phyloP scores from a whole-genome alignment of 2,329 filamentous ascomycete genomes.

The Paraphaeosphaeria sporulosa region DNA sequence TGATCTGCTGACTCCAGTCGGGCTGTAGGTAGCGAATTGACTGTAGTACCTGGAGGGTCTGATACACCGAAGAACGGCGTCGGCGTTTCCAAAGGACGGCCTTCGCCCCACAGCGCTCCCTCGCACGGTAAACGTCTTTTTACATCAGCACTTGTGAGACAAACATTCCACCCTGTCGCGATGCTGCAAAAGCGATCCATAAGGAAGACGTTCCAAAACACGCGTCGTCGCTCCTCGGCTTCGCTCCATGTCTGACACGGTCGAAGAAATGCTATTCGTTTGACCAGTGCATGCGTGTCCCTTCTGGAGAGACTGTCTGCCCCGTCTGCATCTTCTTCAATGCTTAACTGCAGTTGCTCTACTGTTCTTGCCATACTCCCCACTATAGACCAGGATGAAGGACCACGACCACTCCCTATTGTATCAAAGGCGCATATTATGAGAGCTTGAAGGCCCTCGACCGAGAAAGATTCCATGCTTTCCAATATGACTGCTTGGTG shows the following conservation, averaged over 20 bases:
- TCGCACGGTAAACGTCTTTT: constrained; percentile 47
- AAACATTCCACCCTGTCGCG: constrained; percentile 48
- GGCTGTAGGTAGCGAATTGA: constrained; percentile 23
- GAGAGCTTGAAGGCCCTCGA: constrained; percentile 47
- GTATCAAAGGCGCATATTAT: constrained; percentile 47
- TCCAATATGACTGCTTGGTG: constrained; percentile 37
- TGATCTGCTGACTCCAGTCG: constrained; percentile 33
- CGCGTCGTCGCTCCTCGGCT: constrained; percentile 45
- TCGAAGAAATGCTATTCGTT: constrained; percentile 47
- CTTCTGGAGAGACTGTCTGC: neutral
- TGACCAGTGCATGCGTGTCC: constrained; percentile 40
- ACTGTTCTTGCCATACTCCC: constrained; percentile 48
- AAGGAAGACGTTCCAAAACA: constrained; percentile 50
- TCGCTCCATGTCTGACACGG: constrained; percentile 41
- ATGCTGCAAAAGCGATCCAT: constrained; percentile 50
- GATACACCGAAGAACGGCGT: constrained; percentile 54
- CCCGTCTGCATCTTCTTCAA: constrained; percentile 38
- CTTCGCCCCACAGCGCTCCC: constrained; percentile 42
- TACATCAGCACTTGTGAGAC: constrained; percentile 43
- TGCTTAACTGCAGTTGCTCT: constrained; percentile 42
- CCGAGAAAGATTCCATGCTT: constrained; percentile 45
- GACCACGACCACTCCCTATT: constrained; percentile 44
- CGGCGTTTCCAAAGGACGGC: constrained; percentile 39
- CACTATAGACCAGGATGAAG: constrained; percentile 46
- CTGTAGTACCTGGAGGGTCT: constrained; percentile 34